Evolutionary conservation across 345 rosid genomes (phyloP).

Genomic region (Crucihimalaya himalaica): DNA sequence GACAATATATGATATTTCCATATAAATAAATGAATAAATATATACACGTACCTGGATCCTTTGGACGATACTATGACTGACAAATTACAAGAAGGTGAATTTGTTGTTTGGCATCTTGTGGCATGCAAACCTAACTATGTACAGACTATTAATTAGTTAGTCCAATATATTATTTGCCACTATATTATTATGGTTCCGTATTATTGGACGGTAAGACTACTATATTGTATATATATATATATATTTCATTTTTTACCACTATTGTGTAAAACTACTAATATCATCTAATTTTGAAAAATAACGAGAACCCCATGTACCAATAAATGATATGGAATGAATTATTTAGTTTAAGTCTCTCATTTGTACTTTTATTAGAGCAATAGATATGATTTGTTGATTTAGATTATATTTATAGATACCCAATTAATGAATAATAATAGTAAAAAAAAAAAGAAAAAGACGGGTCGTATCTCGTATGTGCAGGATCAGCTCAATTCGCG

Average conservation of each 20-base stretch:
- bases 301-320: neutral
- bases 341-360: neutral
- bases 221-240: neutral
- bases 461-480: neutral
- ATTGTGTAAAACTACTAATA: neutral
- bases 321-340: neutral
- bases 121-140: conserved; percentile 47
- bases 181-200: conserved; percentile 19
- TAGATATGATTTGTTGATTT: neutral
- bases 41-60: conserved; percentile 25
- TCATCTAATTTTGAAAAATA: neutral
- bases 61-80: conserved; percentile 33
- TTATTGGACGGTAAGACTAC: conserved; percentile 26
- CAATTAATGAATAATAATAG: neutral
- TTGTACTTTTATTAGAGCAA: neutral
- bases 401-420: neutral
- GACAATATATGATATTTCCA: neutral
- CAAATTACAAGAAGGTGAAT: conserved; percentile 41
- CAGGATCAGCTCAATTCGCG: conserved; percentile 21
- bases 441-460: neutral
- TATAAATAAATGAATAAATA: neutral
- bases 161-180: conserved; percentile 15
- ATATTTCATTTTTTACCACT: neutral
- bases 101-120: conserved; percentile 40
- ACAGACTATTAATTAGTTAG: conserved; percentile 24